These are phyloP conservation scores for Plectosphaerella sp. DNA, from an alignment of 2,329 filamentous ascomycete species.

Conservation along the genomic window DNA sequence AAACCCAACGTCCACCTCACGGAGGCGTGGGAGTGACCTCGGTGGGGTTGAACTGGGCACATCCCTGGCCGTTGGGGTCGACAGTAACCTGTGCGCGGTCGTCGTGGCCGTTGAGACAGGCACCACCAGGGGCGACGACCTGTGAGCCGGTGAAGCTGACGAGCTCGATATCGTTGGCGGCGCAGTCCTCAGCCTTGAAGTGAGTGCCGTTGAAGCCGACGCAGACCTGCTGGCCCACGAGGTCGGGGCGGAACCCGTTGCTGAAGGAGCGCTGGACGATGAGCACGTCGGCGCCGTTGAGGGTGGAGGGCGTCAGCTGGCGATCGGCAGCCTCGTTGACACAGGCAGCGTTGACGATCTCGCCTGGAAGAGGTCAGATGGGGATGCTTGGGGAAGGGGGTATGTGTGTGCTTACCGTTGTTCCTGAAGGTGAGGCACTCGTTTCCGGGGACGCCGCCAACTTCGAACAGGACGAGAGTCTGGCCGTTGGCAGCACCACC, in stretches of 20 bases:
- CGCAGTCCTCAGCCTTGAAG: conserved; percentile 31
- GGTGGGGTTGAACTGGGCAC: conserved; percentile 24
- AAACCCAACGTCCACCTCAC: not conserved
- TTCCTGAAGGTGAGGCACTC: conserved; percentile 36
- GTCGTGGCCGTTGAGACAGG: conserved; percentile 29
- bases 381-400: not conserved
- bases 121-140: conserved; percentile 21
- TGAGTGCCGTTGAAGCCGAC: conserved; percentile 33
- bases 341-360: conserved; percentile 36
- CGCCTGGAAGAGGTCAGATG: conserved; percentile 18
- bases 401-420: conserved; percentile 21
- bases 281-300: conserved; percentile 24
- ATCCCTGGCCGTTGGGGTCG: conserved; percentile 18
- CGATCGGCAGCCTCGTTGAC: conserved; percentile 29
- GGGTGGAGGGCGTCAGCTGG: conserved; percentile 31
- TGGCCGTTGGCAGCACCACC: conserved; percentile 2
- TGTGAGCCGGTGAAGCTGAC: conserved; percentile 21
- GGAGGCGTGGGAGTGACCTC: conserved; percentile 15
- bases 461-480: conserved; percentile 30
- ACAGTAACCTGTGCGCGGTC: conserved; percentile 23
- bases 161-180: conserved; percentile 13
- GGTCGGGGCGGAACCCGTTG: conserved; percentile 30
- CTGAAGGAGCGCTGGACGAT: conserved; percentile 31
- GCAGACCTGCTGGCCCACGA: conserved; percentile 30
- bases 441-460: conserved; percentile 28